phyloP scores from a whole-genome alignment of 805 yeast species.

The Ogataea corticis region DNA sequence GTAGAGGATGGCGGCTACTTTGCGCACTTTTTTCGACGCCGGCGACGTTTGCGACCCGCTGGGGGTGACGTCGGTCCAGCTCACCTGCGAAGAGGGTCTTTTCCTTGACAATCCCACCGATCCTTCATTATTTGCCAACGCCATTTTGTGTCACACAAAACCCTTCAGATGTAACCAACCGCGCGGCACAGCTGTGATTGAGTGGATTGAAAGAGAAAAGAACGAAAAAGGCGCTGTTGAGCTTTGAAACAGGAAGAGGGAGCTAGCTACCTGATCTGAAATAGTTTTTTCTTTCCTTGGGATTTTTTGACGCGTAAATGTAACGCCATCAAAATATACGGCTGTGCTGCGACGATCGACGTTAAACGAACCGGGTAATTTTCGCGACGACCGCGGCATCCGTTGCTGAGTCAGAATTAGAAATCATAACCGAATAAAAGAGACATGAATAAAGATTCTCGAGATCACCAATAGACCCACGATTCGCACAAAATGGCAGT shows the following conservation, averaged over 20 bases:
- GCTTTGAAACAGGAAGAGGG: not conserved
- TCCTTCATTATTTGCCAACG: not conserved
- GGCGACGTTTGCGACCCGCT: conserved; percentile 3
- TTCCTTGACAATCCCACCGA: conserved; percentile 17
- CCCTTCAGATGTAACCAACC: no score
- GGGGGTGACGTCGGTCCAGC: not conserved
- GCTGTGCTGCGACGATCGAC: not conserved
- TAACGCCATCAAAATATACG: not conserved
- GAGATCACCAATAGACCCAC: no score
- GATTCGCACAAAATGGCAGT: conserved; percentile 68
- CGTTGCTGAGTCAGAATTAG: conserved; percentile 2
- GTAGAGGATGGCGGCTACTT: conserved; percentile 15
- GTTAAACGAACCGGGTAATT: not conserved
- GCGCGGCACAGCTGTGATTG: no score
- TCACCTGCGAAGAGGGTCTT: conserved; percentile 12
- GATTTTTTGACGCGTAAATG: not conserved
- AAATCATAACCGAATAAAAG: not conserved
- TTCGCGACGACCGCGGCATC: not conserved
- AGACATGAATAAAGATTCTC: no score
- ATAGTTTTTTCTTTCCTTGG: not conserved
- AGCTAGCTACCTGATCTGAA: not conserved
- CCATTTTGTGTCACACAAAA: not conserved
- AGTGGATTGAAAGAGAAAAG: no score
- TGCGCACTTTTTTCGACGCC: conserved; percentile 5
- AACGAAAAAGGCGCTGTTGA: no score